These are phyloP conservation scores for Coleophoma crateriformis DNA, from an alignment of 2,329 filamentous ascomycete species.

Conservation along the genomic window DNA sequence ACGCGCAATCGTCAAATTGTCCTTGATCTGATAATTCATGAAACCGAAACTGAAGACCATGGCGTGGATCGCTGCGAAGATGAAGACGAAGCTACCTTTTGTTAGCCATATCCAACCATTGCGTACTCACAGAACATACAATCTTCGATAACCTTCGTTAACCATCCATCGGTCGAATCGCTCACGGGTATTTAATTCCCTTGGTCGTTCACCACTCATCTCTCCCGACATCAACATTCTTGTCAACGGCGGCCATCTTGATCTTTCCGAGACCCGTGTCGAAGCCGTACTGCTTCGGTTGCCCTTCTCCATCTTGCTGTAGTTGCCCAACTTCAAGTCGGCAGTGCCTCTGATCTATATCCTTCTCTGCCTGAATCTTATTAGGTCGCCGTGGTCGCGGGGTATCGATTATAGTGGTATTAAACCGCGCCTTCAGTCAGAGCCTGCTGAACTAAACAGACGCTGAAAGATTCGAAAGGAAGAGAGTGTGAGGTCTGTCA, in stretches of 20 bases:
- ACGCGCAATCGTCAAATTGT: slow-evolving; percentile 62
- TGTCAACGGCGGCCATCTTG: slow-evolving; percentile 77
- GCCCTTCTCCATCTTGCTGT: slow-evolving; percentile 16
- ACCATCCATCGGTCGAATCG: slow-evolving; percentile 85
- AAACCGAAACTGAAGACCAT: slow-evolving; percentile 78
- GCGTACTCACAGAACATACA: slow-evolving; percentile 48
- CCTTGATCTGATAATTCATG: slow-evolving; percentile 74
- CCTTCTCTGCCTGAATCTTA: slow-evolving; percentile 1
- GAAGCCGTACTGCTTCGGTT: slow-evolving; percentile 20
- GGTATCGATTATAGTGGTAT: slow-evolving; percentile 14
- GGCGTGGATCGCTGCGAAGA: slow-evolving; percentile 67
- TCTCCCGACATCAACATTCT: slow-evolving; percentile 79
- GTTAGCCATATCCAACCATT: slow-evolving; percentile 21
- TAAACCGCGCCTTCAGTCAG: slow-evolving; percentile 25
- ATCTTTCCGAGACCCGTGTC: slow-evolving; percentile 57
- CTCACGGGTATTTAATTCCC: slow-evolving; percentile 62
- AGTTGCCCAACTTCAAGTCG: slow-evolving; percentile 18
- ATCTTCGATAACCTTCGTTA: slow-evolving; percentile 76
- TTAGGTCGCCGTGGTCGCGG: slow-evolving; percentile 1
- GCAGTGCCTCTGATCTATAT: slow-evolving; percentile 9
- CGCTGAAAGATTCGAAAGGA: slow-evolving; percentile 12
- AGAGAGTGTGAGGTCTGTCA: slow-evolving; percentile 14
- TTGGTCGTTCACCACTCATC: slow-evolving; percentile 69
- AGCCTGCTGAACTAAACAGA: slow-evolving; percentile 27
- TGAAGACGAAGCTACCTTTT: slow-evolving; percentile 61